Base-by-base conservation (phyloP, 805 yeast genomes). In the Starmerella apis region DNA sequence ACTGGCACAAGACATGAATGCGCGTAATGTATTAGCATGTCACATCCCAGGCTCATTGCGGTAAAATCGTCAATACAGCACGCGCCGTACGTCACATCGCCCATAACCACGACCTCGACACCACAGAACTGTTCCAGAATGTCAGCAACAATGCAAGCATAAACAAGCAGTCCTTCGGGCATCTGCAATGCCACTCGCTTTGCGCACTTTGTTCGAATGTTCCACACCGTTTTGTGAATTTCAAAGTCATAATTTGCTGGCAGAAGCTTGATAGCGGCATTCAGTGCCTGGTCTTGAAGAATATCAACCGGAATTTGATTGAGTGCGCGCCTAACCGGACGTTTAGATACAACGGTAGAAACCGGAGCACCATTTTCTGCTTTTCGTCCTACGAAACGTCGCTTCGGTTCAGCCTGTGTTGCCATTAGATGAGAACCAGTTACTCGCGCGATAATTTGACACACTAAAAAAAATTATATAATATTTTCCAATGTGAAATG, bases 51-150 rank as follows among this genome's bases (percentile, higher is more conserved):
- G 0, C 97, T 80, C 55, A 88, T 72, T 1, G 98, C 98, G 0
- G 98, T 88, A 63, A 74, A 92, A 63, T 92, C 98, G 64, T 92
- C 98, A 42, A 92, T 87, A 68, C 98, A 92, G 64, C 98, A 92
- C 0, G 98, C 98, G 38, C 98, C 98, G 62, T 92, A 92, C 0
- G 96, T 86, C 0, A 92, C 98, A 65, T 92, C 98, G 2, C 98
- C 98, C 98, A 92, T 92, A 2, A 90, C 92, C 1, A 92, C 71
- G 0, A 88, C 84, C 61, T 88, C 95, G 47, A 83, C 86, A 2
- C 70, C 67, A 64, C 96, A 88, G 59, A 92, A 90, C 65, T 88
- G 95, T 61, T 86, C 95, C 31, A 92, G 64, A 22, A 92, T 90
- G 66, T 92, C 98, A 3, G 95, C 76, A n/a, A 92, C 78, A 33